These are phyloP conservation scores for Cochlearia excelsa DNA, from an alignment of 345 rosid genomes.

Conservation along the genomic window DNA sequence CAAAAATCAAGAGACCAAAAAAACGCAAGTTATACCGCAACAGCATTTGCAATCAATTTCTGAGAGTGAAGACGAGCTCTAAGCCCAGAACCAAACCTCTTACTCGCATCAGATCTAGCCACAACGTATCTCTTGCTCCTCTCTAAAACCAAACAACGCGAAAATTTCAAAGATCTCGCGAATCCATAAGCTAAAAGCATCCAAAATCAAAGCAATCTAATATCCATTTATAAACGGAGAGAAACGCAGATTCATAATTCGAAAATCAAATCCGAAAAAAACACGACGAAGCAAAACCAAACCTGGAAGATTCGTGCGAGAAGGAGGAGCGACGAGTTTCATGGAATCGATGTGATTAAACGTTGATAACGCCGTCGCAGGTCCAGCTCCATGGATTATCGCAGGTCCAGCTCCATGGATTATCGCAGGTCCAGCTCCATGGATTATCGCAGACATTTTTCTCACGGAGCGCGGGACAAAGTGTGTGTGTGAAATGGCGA, in stretches of 20 bases:
- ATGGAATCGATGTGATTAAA: conserved; percentile 48
- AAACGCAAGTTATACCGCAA: conserved; percentile 43
- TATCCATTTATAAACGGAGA: neutral
- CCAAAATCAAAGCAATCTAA: neutral
- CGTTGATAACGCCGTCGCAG: conserved; percentile 38
- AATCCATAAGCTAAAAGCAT: neutral
- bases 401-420: too few relatives aligned
- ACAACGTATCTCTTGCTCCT: conserved; percentile 43
- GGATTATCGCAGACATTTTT: conserved; percentile 63
- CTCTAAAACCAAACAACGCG: conserved; percentile 27
- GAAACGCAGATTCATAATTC: neutral
- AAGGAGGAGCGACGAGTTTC: conserved; percentile 26
- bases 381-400: too few relatives aligned
- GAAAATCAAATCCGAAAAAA: neutral
- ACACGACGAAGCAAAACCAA: neutral
- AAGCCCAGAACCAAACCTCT: conserved; percentile 37
- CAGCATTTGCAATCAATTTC: conserved; percentile 58
- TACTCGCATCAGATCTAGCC: conserved; percentile 57
- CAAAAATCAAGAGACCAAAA: neutral
- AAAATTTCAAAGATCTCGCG: neutral
- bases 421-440: conserved; percentile 62
- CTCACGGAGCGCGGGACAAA: neutral
- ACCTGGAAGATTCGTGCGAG: conserved; percentile 58
- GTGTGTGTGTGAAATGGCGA: neutral
- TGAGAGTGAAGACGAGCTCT: conserved; percentile 37